Base-by-base conservation (phyloP, 257 asterid species). In the Ballota nigra region DNA sequence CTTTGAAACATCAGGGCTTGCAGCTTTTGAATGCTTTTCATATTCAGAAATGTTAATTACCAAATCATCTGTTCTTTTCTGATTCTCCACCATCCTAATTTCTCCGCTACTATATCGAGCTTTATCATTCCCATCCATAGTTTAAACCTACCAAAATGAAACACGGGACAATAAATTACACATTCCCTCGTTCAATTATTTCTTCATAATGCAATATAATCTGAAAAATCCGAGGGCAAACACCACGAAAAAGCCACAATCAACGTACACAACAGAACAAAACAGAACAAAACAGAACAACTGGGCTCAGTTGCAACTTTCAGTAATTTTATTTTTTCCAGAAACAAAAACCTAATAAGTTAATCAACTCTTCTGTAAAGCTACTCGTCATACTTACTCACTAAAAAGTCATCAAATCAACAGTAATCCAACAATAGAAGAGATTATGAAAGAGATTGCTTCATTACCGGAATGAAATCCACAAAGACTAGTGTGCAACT, bases 51-150 rank as follows among this genome's bases (percentile, higher is more conserved):
- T 80, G 79, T 47, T 72, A 43, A 93, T 75, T 60, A 83, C 58
- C 71, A 85, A 73, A 51, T 91, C 96, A 69, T 64, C 58, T 8
- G 74, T 66, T 22, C 52, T 59, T 71, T 82, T 86, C 83, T 72
- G 92, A 82, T 74, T 86, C 80, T 79, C 92, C 16, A 55, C 43
- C 96, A 84, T 79, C 72, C 86, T 67, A 57, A 83, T 87, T 65
- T 87, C 97, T 16, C 85, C 86, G 22, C 68, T 63, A 33, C 58
- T 59, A 38, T 51, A 76, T 66, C 28, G 71, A 67, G 74, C 72
- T 68, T 73, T 72, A 69, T 53, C 80, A 69, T 57, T 78, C 16
- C 77, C 76, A n/a, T 83, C 85, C 83, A 83, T 85, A 19, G 63
- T 8, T 57, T 16, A 63, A 68, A 67, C 78, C 83, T 77, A 65